Base-by-base conservation (phyloP, 345 rosid genomes). In the Moringa oleifera region DNA sequence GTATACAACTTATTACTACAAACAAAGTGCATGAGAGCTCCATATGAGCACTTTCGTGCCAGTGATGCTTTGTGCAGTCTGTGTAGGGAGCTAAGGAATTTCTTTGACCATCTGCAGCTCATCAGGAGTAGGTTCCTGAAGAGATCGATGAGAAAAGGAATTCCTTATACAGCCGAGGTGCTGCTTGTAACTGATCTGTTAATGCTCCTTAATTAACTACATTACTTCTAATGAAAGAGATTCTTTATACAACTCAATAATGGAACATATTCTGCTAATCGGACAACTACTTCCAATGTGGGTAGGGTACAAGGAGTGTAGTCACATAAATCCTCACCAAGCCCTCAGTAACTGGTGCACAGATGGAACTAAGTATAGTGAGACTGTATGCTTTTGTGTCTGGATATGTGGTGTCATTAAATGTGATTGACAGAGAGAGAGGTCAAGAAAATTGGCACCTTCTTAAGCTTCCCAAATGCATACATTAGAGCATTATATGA, bases 381-480 rank as follows among this genome's bases (percentile, higher is more conserved):
- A 28, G 3, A 2, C 33, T 8, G 8, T 28, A 8, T 28, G 33
- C 5, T 28, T 3, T 28, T 3, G 33, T 28, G 33, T 28, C 5
- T 3, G 3, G 33, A 2, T 4, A 11, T 41, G 47, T 41, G 17
- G 47, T 41, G 16, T 41, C 12, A 41, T 1, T 41, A 15, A 41
- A 11, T 7, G 47, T 28, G 19, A 59, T 56, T 58, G 53, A 28
- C 68, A 58, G 57, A 47, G 36, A 28, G 60, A 57, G 56, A 23
- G 41, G 25, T 53, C 57, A 57, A 71, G 62, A 64, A 46, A 28
- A 25, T 33, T 22, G 22, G 51, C 37, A 94, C 99, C 94, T 90
- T 88, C 89, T 85, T 88, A 53, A 81, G 80, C 77, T 82, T 94
- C 63, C 96, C 97, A 70, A 88, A 94, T 18, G 99, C 95, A 82